Evolutionary conservation across 2,329 filamentous ascomycete species (phyloP).

Genomic region (Metarhizium album): DNA sequence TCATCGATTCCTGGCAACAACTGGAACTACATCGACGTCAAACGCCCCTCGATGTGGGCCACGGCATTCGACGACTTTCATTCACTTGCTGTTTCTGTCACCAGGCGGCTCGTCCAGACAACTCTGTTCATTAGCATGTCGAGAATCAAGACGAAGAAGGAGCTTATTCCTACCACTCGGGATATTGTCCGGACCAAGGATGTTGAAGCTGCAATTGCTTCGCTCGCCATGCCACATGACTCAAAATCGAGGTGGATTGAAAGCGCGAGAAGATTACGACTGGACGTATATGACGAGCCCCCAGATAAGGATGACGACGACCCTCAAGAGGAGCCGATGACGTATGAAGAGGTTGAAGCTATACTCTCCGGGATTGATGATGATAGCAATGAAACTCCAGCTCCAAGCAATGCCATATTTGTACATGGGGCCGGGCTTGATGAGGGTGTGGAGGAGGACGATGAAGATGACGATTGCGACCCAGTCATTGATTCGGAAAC

Average conservation of each 20-base stretch:
- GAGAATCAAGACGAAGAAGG: conserved; percentile 44
- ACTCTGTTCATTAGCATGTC: conserved; percentile 61
- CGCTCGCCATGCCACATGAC: conserved; percentile 31
- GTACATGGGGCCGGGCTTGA: background rate
- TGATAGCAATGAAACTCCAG: background rate
- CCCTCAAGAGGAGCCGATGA: conserved; percentile 22
- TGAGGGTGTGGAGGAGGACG: conserved; percentile 5
- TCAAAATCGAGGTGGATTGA: conserved; percentile 29
- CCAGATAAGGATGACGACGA: conserved; percentile 12
- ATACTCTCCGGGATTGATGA: conserved; percentile 17
- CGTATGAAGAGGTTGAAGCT: conserved; percentile 33
- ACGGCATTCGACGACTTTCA: conserved; percentile 72
- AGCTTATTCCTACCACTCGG: conserved; percentile 17
- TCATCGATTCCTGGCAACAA: conserved; percentile 48
- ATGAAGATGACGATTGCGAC: conserved; percentile 10
- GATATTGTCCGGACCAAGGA: conserved; percentile 31
- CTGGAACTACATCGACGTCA: conserved; percentile 52
- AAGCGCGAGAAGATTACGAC: conserved; percentile 36
- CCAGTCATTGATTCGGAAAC: conserved; percentile 7
- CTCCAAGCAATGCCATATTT: background rate
- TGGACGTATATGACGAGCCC: conserved; percentile 34
- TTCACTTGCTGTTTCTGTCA: conserved; percentile 54
- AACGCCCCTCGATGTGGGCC: conserved; percentile 58
- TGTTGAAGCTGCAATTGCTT: conserved; percentile 37
- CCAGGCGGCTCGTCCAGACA: conserved; percentile 58